Conservation (phyloP, 192 early-diverging fungal species). For the Coemansia interrupta region DNA sequence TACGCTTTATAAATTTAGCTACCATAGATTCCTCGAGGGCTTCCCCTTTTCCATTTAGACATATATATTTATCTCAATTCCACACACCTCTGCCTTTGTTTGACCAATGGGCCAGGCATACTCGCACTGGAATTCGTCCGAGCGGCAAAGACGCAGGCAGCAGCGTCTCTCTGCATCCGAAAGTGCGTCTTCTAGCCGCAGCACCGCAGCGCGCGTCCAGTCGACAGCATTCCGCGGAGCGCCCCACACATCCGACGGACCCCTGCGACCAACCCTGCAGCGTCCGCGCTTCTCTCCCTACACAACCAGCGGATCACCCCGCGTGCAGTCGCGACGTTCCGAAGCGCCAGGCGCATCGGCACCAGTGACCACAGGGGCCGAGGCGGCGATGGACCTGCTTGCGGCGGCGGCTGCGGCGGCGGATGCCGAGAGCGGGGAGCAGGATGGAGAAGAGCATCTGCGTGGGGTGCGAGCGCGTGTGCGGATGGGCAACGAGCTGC, state of each 20-base stretch:
- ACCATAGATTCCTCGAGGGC: background rate
- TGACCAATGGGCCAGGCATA: slow-evolving; percentile 35
- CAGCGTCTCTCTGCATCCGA: too few relatives aligned
- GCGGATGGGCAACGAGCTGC: slow-evolving; percentile 27
- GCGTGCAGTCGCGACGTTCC: slow-evolving; percentile 1
- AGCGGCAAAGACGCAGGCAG: background rate
- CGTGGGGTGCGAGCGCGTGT: slow-evolving; percentile 1
- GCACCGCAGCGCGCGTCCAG: background rate
- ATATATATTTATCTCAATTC: background rate
- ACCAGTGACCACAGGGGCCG: too few relatives aligned
- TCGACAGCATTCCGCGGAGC: slow-evolving; percentile 1
- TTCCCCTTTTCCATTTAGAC: background rate
- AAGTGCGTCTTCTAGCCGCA: background rate
- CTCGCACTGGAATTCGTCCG: slow-evolving; percentile 18
- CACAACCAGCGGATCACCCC: slow-evolving; percentile 7
- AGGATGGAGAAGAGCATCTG: background rate
- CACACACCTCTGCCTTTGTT: too few relatives aligned
- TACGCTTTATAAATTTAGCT: background rate
- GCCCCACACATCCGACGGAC: background rate
- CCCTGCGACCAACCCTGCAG: background rate
- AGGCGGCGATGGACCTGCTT: background rate
- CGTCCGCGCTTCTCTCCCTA: slow-evolving; percentile 27
- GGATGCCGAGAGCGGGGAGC: background rate
- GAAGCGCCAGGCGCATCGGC: slow-evolving; percentile 1
- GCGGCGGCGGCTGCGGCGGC: slow-evolving; percentile 2